Conservation (phyloP, 768 basidiomycete genomes). For the Guyanaporus albipodus region DNA sequence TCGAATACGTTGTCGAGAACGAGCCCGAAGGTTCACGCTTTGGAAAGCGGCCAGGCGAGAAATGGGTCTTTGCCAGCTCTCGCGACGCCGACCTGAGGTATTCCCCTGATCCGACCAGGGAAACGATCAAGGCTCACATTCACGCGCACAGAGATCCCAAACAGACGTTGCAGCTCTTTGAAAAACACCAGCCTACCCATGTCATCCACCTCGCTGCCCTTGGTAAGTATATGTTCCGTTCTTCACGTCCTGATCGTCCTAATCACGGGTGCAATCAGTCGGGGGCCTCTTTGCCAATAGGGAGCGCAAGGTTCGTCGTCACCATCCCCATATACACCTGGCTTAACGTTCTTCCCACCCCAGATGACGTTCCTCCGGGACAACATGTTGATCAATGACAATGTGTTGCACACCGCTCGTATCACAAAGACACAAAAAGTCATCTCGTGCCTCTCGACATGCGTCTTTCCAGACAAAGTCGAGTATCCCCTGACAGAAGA, state of each 20-base stretch:
- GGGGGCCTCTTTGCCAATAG: conserved; percentile 96
- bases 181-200: conserved; percentile 91
- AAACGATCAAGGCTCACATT: neutral
- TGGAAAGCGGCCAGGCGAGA: conserved; percentile 71
- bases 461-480: conserved; percentile 96
- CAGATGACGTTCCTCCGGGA: conserved; percentile 91
- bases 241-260: conserved; percentile 5
- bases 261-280: conserved; percentile 44
- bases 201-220: conserved; percentile 95
- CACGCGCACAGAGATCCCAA: conserved; percentile 52
- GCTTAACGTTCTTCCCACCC: neutral
- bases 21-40: conserved; percentile 78
- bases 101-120: neutral
- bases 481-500: conserved; percentile 89
- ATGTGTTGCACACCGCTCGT: conserved; percentile 76
- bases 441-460: conserved; percentile 94
- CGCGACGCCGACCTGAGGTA: conserved; percentile 85
- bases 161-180: conserved; percentile 70
- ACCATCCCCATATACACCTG: neutral
- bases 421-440: conserved; percentile 66
- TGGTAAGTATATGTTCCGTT: conserved; percentile 44
- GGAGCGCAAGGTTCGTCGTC: conserved; percentile 70
- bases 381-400: conserved; percentile 94
- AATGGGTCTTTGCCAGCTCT: conserved; percentile 80
- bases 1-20: conserved; percentile 71